Percentiles rank a stretch among this genome's conserved stretches.
phyloP scores from a whole-genome alignment of 2,329 filamentous ascomycete genomes.

The Aspergillus sp. region DNA sequence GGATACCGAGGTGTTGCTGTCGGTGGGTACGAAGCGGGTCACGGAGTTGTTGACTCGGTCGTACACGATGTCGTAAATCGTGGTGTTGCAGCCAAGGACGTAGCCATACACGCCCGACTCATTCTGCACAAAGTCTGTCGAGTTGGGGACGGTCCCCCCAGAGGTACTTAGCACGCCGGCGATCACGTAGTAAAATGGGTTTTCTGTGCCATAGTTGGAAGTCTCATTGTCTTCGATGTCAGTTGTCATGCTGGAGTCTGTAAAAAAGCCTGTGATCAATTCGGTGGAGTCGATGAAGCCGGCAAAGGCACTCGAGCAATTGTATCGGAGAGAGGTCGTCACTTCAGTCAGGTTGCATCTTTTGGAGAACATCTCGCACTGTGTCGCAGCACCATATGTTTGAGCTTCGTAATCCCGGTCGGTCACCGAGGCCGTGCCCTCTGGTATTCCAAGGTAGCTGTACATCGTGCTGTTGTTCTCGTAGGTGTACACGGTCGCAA shows the following conservation, averaged over 20 bases:
- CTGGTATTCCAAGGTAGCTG: not conserved
- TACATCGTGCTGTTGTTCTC: not conserved
- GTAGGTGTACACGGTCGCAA: not conserved
- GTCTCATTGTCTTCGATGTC: not conserved
- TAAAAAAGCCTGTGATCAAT: not conserved
- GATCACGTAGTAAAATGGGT: slow-evolving; percentile 6
- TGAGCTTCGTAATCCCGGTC: slow-evolving; percentile 22
- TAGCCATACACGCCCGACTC: slow-evolving; percentile 8
- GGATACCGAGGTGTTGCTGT: slow-evolving; percentile 18
- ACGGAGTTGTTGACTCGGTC: slow-evolving; percentile 19
- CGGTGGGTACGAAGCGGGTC: slow-evolving; percentile 10
- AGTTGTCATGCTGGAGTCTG: not conserved
- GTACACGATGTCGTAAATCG: slow-evolving; percentile 27
- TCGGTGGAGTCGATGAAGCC: not conserved
- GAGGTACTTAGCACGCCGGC: not conserved
- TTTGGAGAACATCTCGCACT: slow-evolving; percentile 21
- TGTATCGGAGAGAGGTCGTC: not conserved
- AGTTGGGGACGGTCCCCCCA: not conserved
- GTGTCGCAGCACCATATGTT: slow-evolving; percentile 20
- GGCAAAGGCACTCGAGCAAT: not conserved
- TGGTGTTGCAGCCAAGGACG: slow-evolving; percentile 23
- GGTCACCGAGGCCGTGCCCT: not conserved
- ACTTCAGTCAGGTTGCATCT: slow-evolving; percentile 17
- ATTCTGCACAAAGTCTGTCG: slow-evolving; percentile 3
- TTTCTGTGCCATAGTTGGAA: not conserved